Evolutionary conservation across 768 basidiomycete species (phyloP), one percentile per base, ranked within the genome.

Genomic region (Auricularia auricula-judae): DNA sequence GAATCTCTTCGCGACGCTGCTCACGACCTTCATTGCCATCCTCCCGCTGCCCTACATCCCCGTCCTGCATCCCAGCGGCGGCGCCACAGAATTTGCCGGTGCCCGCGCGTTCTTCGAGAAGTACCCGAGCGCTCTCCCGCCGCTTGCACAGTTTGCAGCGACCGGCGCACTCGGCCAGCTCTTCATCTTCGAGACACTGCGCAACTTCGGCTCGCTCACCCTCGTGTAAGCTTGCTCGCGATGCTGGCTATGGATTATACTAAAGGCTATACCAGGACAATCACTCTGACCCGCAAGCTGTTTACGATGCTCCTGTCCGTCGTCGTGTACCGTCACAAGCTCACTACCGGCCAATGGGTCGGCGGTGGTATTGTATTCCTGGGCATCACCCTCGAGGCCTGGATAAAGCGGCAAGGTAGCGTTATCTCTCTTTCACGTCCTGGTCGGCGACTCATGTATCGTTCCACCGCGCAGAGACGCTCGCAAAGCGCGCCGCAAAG

Each of bases 281-380:
- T 98, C 69, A 99, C 97, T 3, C 82, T 99, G 64, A 98, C 97
- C 14, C 83, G 97, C 64, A 98, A 98, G 77, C 79, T 99, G 74
- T 94, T 97, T 75, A 98, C 97, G 8, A 99, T 99, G 95, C 80
- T 99, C 16, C 80, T 99, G 51, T 96, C 93, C 18, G 95, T 99
- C 5, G 73, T 95, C 34, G 82, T 98, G 0, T 98, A 97, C 72
- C 87, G 91, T 70, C 97, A 98, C 75, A 83, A 78, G 67, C 79
- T 99, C 63, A 86, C 88, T 0, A 59, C 72, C 1, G 94, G 94
- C 1, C 97, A 98, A 74, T 98, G 96, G 97, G 71, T 83, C 3
- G 97, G 97, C n/a, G 86, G 95, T 0, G 87, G 76, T 1, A 84
- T 94, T 21, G 97, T 98, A 2, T 98, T 99, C 74, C 85, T 85